Percentiles rank a stretch among this genome's conserved stretches.
Evolutionary conservation across 139 green algal species (phyloP).

Genomic region (Trebouxia sp.): DNA sequence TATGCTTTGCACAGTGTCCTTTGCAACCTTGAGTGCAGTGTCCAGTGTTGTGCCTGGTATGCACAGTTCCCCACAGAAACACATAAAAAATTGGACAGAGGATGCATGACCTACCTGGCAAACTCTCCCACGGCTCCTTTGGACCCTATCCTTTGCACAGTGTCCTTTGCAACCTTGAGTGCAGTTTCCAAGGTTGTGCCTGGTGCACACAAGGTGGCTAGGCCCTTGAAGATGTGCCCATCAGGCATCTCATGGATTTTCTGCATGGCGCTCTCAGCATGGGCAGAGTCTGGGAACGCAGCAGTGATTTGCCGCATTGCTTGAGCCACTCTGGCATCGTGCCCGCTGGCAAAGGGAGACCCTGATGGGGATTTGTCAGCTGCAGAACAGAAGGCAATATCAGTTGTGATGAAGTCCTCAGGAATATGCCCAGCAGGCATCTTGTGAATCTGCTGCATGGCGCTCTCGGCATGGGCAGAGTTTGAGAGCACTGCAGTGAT

Average conservation of each 20-base stretch:
- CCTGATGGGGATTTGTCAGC: background rate
- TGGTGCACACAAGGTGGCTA: slow-evolving; percentile 46
- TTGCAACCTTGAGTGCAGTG: too few relatives aligned
- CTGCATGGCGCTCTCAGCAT: slow-evolving; percentile 52
- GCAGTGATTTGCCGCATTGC: background rate
- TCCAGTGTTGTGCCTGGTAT: too few relatives aligned
- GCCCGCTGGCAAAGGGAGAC: background rate
- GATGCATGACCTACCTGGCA: slow-evolving; percentile 18
- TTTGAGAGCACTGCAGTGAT: slow-evolving; percentile 23
- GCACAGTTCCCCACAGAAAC: too few relatives aligned
- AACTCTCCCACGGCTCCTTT: slow-evolving; percentile 54
- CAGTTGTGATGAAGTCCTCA: slow-evolving; percentile 41
- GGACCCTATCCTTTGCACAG: slow-evolving; percentile 67
- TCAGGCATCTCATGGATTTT: slow-evolving; percentile 64
- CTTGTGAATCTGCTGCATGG: slow-evolving; percentile 56
- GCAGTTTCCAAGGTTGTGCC: slow-evolving; percentile 31
- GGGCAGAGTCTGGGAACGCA: slow-evolving; percentile 21
- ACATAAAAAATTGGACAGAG: too few relatives aligned
- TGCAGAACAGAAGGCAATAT: background rate
- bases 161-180: slow-evolving; percentile 47
- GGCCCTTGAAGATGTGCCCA: slow-evolving; percentile 64
- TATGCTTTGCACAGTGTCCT: too few relatives aligned
- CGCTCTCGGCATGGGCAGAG: slow-evolving; percentile 40
- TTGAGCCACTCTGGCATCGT: slow-evolving; percentile 16
- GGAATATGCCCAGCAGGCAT: slow-evolving; percentile 72